These are phyloP conservation scores for Onygena corvina DNA, from an alignment of 2,329 filamentous ascomycete species.

Conservation along the genomic window DNA sequence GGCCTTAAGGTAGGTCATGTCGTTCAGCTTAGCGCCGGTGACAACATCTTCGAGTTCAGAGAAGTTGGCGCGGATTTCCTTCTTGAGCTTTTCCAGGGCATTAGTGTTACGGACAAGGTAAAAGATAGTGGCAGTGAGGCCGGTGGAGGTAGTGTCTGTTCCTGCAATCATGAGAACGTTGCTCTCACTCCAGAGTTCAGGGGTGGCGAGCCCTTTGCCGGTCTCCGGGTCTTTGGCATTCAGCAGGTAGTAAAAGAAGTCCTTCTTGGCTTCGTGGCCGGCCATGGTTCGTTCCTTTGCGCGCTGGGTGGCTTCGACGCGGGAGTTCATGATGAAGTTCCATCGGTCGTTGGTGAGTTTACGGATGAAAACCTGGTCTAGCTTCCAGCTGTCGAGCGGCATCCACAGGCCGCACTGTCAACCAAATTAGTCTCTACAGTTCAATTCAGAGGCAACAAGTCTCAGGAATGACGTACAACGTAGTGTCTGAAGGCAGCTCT, in stretches of 20 bases:
- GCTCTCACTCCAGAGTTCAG: constrained; percentile 40
- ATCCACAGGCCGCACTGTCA: constrained; percentile 16
- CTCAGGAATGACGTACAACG: constrained; percentile 37
- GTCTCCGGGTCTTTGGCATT: constrained; percentile 38
- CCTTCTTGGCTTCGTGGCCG: constrained; percentile 30
- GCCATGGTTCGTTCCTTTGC: constrained; percentile 18
- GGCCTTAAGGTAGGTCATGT: constrained; percentile 32
- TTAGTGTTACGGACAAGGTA: constrained; percentile 29
- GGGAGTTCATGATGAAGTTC: constrained; percentile 16
- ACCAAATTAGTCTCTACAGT: constrained; percentile 15
- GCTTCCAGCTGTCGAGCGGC: constrained; percentile 13
- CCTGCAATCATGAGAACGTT: constrained; percentile 41
- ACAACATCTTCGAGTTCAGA: constrained; percentile 28
- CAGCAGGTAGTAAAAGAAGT: constrained; percentile 40
- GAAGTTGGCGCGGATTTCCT: constrained; percentile 28
- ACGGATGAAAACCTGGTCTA: constrained; percentile 16
- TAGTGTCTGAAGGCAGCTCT: constrained; percentile 49
- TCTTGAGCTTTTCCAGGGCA: constrained; percentile 21
- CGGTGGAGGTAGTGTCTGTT: constrained; percentile 32
- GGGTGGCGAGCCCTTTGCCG: constrained; percentile 32
- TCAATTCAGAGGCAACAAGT: constrained; percentile 40
- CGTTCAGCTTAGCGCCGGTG: constrained; percentile 23
- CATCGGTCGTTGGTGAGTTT: constrained; percentile 16
- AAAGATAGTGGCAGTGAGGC: constrained; percentile 29
- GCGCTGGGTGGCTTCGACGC: constrained; percentile 35